Percentiles rank a stretch among this genome's conserved stretches.
Conservation (phyloP, 2,329 filamentous ascomycete species). For the Arthrinium phaeospermum region DNA sequence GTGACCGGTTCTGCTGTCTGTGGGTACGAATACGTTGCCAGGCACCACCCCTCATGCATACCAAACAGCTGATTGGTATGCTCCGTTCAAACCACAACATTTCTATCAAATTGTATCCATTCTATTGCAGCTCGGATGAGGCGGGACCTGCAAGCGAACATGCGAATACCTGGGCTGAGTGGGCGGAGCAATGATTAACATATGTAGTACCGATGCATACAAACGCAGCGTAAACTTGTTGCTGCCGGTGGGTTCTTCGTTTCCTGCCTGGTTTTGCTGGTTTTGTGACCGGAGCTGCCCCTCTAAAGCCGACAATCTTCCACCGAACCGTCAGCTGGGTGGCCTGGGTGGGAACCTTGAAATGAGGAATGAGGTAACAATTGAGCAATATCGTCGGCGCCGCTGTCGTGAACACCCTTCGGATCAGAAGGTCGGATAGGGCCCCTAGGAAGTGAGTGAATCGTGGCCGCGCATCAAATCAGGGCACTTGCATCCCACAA, state of each 20-base stretch:
- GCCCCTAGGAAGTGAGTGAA: neutral
- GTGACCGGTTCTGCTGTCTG: neutral
- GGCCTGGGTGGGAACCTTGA: neutral
- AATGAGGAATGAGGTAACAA: neutral
- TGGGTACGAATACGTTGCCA: neutral
- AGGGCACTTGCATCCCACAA: neutral
- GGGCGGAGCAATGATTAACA: neutral
- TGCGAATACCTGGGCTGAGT: neutral
- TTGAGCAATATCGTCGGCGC: neutral
- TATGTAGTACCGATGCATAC: neutral
- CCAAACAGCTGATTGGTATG: neutral
- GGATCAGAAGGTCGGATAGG: no score
- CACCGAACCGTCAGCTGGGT: neutral
- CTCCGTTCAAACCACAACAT: neutral
- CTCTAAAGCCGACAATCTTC: slow-evolving; percentile 4
- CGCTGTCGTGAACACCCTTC: no score
- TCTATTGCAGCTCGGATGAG: neutral
- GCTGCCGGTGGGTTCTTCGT: neutral
- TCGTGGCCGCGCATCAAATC: neutral
- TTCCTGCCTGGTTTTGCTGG: neutral
- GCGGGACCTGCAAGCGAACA: neutral
- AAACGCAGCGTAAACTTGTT: neutral
- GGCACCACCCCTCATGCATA: neutral
- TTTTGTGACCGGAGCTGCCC: neutral
- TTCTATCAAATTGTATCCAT: neutral